A percentile compares a stretch with the other conserved stretches of the same genome.
phyloP scores from a whole-genome alignment of 163 green algal species.

The Chlamydomonas reinhardtii region DNA sequence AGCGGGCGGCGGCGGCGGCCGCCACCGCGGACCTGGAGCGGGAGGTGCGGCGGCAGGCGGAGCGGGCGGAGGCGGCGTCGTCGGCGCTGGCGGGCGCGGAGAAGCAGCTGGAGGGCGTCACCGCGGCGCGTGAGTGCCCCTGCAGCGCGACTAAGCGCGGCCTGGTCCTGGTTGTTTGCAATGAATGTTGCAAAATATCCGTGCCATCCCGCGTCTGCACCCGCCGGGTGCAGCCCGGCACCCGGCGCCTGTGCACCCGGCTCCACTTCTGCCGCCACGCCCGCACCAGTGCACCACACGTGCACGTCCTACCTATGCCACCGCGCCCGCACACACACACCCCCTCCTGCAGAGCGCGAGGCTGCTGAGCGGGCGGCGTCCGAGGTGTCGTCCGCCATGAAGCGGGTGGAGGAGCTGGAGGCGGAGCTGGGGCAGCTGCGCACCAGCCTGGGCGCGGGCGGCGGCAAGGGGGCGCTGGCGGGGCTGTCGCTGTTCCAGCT shows the following conservation, averaged over 20 bases:
- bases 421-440: conserved; percentile 49
- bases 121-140: conserved; percentile 10
- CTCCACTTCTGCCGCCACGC: no score
- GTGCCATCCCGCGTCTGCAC: no score
- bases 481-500: conserved; percentile 57
- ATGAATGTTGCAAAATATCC: no score
- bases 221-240: no score
- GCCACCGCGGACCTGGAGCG: conserved; percentile 33
- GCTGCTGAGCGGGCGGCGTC: conserved; percentile 18
- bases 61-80: conserved; percentile 48
- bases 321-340: background rate
- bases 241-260: no score
- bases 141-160: no score
- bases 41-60: conserved; percentile 51
- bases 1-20: background rate
- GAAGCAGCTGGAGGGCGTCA: conserved; percentile 52
- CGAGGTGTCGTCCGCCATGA: conserved; percentile 10
- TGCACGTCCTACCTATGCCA: no score
- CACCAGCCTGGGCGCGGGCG: background rate
- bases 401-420: conserved; percentile 57
- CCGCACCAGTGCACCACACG: no score
- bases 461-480: conserved; percentile 14
- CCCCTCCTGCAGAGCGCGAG: conserved; percentile 33
- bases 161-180: no score
- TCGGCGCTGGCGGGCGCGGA: conserved; percentile 45